A percentile compares a stretch with the other conserved stretches of the same genome.
These are phyloP conservation scores for Trapa incisa DNA, from an alignment of 345 rosid species.

Conservation along the genomic window DNA sequence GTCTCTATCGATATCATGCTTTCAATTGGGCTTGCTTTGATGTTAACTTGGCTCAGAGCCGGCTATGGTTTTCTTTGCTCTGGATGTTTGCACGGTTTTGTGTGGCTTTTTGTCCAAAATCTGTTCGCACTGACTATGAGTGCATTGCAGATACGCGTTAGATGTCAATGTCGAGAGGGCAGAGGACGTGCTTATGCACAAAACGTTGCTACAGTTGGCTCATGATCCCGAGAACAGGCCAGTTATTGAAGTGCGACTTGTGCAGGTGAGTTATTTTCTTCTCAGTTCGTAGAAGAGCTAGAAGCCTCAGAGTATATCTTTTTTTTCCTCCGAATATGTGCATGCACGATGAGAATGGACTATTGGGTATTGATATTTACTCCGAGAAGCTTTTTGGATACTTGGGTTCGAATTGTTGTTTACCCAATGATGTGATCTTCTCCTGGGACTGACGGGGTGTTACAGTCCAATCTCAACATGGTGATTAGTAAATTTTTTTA, in stretches of 20 bases:
- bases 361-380: neutral
- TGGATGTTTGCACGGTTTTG: neutral
- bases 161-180: slow-evolving; percentile 97
- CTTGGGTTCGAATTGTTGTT: neutral
- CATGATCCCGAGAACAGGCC: slow-evolving; percentile 39
- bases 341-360: neutral
- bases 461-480: neutral
- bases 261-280: slow-evolving; percentile 41
- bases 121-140: neutral
- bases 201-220: slow-evolving; percentile 40
- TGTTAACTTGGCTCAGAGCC: neutral
- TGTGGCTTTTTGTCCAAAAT: neutral
- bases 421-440: neutral
- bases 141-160: slow-evolving; percentile 58
- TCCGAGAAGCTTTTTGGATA: neutral
- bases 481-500: neutral
- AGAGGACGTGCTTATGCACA: slow-evolving; percentile 87
- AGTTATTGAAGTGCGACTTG: slow-evolving; percentile 47
- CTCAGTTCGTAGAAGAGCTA: neutral
- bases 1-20: neutral
- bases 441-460: neutral
- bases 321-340: neutral
- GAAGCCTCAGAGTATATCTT: too few relatives aligned
- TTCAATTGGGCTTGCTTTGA: neutral
- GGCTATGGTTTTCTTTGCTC: neutral